Percentiles rank a stretch among this genome's conserved stretches.
Conservation (phyloP, 768 basidiomycete species). For the Pisolithus marmoratus region DNA sequence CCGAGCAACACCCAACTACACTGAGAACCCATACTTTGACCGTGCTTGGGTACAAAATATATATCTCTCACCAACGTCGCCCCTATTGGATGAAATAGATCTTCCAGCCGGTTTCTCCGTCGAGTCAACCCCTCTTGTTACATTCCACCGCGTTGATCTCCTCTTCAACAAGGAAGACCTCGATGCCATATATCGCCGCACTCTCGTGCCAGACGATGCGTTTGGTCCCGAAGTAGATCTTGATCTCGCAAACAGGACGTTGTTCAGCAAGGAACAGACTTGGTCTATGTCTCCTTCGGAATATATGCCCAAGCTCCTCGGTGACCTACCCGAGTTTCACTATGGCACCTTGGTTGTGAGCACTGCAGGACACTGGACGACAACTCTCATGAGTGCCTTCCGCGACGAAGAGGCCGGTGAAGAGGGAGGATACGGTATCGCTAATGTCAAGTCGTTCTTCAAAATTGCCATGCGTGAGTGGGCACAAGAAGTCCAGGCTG, state of each 20-base stretch:
- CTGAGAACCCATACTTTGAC: conserved; percentile 48
- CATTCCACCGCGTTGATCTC: conserved; percentile 62
- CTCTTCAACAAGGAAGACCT: conserved; percentile 47
- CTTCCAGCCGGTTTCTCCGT: conserved; percentile 53
- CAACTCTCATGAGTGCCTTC: conserved; percentile 43
- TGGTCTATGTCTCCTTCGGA: conserved; percentile 51
- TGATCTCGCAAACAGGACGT: conserved; percentile 22
- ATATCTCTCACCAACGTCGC: conserved; percentile 52
- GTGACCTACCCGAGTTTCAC: conserved; percentile 39
- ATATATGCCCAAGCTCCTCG: conserved; percentile 47
- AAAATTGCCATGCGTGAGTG: conserved; percentile 49
- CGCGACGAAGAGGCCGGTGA: conserved; percentile 26
- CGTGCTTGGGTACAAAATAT: conserved; percentile 61
- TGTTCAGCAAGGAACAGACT: conserved; percentile 51
- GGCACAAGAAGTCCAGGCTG: conserved; percentile 46
- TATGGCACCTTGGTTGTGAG: conserved; percentile 59
- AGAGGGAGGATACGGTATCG: conserved; percentile 42
- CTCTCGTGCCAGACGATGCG: conserved; percentile 11
- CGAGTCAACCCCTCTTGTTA: conserved; percentile 52
- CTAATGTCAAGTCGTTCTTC: conserved; percentile 53
- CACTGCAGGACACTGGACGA: conserved; percentile 70
- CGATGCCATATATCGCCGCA: conserved; percentile 34
- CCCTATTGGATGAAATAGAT: conserved; percentile 26
- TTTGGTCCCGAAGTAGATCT: conserved; percentile 6
- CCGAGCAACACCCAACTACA: conserved; percentile 58